phyloP scores from a whole-genome alignment of 2,329 filamentous ascomycete species.

The Bipolaris sorokiniana region DNA sequence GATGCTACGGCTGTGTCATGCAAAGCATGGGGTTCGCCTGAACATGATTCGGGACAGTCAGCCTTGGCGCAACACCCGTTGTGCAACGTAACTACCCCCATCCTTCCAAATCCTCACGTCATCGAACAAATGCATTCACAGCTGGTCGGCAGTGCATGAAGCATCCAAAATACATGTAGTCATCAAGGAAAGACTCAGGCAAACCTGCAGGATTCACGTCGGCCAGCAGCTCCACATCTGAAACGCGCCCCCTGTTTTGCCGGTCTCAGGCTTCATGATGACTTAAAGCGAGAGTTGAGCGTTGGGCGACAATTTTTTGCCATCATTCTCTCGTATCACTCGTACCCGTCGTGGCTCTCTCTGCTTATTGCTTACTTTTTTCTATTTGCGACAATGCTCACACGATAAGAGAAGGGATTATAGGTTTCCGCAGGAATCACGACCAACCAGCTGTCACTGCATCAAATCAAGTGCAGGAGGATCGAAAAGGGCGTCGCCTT shows the following conservation, averaged over 20 bases:
- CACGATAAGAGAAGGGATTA: not conserved
- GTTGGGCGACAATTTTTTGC: slow-evolving; percentile 1
- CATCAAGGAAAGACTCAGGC: not conserved
- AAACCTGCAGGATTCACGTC: not conserved
- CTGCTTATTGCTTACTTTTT: not conserved
- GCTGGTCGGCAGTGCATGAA: not conserved
- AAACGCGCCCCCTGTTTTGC: slow-evolving; percentile 11
- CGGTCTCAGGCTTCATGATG: slow-evolving; percentile 9
- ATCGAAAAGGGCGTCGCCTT: not conserved
- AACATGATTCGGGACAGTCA: not conserved
- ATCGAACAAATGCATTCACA: not conserved
- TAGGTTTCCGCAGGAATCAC: not conserved
- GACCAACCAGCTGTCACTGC: not conserved
- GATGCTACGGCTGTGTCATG: not conserved
- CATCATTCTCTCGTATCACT: not conserved
- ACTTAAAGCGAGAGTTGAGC: not conserved
- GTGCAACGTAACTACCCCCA: not conserved
- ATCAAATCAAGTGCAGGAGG: not conserved
- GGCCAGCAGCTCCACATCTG: not conserved
- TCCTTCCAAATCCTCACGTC: not conserved
- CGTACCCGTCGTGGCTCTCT: not conserved
- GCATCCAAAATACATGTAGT: not conserved
- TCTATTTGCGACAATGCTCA: not conserved
- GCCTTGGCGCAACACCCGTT: not conserved
- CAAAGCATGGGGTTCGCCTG: not conserved